Evolutionary conservation across 176 grass and related monocot genomes (phyloP).

Genomic region (sorghum (Sorghum bicolor)): Sorghum_bicolor_NCBIv3 NC_012877.2:54630001-54630500

Average conservation of each 20-base stretch:
- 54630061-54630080: neutral
- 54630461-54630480: constrained; percentile 97
- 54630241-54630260: neutral
- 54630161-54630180: neutral
- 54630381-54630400: constrained; percentile 15
- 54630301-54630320: neutral
- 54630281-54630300: constrained; percentile 4
- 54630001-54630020: neutral
- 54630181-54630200: neutral
- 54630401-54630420: constrained; percentile 1
- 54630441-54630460: constrained; percentile 89
- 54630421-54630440: constrained; percentile 48
- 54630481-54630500: constrained; percentile 91
- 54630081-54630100: neutral
- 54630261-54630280: neutral
- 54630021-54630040: neutral
- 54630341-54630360: neutral
- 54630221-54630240: neutral
- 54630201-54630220: neutral
- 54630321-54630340: neutral
- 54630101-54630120: neutral
- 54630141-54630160: neutral
- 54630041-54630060: neutral
- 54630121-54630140: neutral
- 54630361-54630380: constrained; percentile 4